Evolutionary conservation across 2,329 filamentous ascomycete species (phyloP).

Genomic region (Sclerotinia borealis): DNA sequence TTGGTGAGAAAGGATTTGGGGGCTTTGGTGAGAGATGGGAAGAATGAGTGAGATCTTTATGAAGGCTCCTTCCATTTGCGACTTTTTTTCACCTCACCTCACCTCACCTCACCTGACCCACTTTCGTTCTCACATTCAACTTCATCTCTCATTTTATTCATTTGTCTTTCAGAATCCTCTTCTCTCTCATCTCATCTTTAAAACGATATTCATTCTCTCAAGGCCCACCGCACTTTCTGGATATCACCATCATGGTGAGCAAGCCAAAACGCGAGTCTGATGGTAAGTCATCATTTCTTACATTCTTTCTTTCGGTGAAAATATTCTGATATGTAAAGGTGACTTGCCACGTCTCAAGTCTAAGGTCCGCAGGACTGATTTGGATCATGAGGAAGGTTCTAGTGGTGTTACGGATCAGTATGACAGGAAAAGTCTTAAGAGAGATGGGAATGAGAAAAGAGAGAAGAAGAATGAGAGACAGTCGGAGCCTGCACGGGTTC

Average conservation of each 20-base stretch:
- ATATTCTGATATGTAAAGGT: too few species aligned
- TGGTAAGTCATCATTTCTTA: not conserved
- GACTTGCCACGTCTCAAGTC: not conserved
- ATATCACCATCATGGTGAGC: not conserved
- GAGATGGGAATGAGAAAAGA: not conserved
- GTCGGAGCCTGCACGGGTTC: conserved; percentile 17
- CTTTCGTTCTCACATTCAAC: not conserved
- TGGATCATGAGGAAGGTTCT: not conserved
- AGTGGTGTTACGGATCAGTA: not conserved
- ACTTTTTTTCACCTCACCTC: too few species aligned
- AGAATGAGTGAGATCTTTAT: too few species aligned
- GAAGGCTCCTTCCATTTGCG: not conserved
- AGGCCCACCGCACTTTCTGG: too few species aligned
- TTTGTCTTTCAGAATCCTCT: not conserved
- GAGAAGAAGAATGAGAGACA: conserved; percentile 20
- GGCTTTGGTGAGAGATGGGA: too few species aligned
- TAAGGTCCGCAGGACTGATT: not conserved
- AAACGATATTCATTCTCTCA: not conserved
- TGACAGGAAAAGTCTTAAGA: not conserved
- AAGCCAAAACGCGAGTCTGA: conserved; percentile 6
- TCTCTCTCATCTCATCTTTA: not conserved
- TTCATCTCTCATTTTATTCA: not conserved
- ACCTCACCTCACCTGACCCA: too few species aligned
- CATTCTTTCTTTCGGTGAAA: too few species aligned
- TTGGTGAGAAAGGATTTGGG: too few species aligned